phyloP scores from a whole-genome alignment of 2,329 filamentous ascomycete genomes.

The Arthrobotrys entomopaga region DNA sequence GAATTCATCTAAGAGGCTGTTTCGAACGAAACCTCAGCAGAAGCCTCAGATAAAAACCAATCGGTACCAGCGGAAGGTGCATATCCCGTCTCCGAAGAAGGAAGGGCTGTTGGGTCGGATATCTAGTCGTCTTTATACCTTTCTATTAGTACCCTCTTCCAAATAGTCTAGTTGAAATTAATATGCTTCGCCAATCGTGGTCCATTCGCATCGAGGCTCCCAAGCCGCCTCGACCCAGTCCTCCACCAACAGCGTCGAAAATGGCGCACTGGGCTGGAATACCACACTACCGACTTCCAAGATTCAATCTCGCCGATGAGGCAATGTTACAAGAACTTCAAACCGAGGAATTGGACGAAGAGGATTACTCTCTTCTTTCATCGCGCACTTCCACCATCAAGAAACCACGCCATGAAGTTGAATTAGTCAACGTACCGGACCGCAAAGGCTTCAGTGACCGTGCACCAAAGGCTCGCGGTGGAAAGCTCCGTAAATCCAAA shows the following conservation, averaged over 20 bases:
- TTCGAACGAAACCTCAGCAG: not conserved
- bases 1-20: not conserved
- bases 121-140: not conserved
- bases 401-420: constrained; percentile 29
- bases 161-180: constrained; percentile 10
- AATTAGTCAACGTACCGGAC: constrained; percentile 37
- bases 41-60: constrained; percentile 5
- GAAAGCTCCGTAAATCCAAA: constrained; percentile 39
- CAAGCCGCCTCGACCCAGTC: constrained; percentile 35
- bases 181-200: constrained; percentile 50
- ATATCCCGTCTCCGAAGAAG: not conserved
- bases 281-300: constrained; percentile 49
- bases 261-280: constrained; percentile 51
- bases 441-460: constrained; percentile 35
- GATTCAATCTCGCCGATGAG: constrained; percentile 49
- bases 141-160: not conserved
- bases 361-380: constrained; percentile 42
- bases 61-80: not conserved
- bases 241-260: constrained; percentile 28
- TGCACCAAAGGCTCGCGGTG: constrained; percentile 19
- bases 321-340: constrained; percentile 51
- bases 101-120: not conserved
- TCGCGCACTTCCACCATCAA: constrained; percentile 34
- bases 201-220: constrained; percentile 51
- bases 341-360: constrained; percentile 41